Base-by-base conservation (phyloP, 345 rosid species). In the Dovyalis caffra region DNA sequence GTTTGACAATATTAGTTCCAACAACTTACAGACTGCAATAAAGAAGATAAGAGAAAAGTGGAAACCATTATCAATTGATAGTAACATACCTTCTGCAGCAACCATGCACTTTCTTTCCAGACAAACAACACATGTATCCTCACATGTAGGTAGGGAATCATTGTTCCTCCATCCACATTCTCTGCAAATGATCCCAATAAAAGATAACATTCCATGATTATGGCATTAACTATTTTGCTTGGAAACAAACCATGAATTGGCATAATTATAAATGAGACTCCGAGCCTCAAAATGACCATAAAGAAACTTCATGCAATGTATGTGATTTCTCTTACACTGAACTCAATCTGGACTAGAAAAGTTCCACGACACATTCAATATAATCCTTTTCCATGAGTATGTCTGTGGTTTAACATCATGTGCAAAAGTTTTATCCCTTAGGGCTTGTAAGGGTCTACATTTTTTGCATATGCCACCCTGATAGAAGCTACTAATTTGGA, bases 71-170 rank as follows among this genome's bases (percentile, higher is more conserved):
- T 14, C 74, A 16, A 34, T 8, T 33, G 25, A 31, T 8, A 32
- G 63, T 21, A 58, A 33, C 31, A 60, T 83, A 93, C 98, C 99
- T 86, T 90, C 86, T 73, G 97, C 96, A 0, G 92, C 86, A 4
- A 95, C 97, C 1, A 91, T 84, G 83, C 98, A 93, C 76, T 81
- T 83, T 82, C 91, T 89, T 71, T 95, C 99, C 73, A 95, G 81
- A 76, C 98, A 95, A 70, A 95, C 98, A 63, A 80, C 89, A 43
- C 99, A 93, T 32, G 94, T 89, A 76, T 95, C 98, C 66, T 83
- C 86, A 84, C 90, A 86, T 1, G 90, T 69, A 18, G 81, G 81
- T 8, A 80, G 75, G 47, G 82, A 81, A 73, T 86, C 89, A 47
- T 67, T 80, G 77, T 68, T 84, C 85, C 88, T 82, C 97, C 99